Conservation (phyloP, 768 basidiomycete species). For the Termitomyces titanicus region DNA sequence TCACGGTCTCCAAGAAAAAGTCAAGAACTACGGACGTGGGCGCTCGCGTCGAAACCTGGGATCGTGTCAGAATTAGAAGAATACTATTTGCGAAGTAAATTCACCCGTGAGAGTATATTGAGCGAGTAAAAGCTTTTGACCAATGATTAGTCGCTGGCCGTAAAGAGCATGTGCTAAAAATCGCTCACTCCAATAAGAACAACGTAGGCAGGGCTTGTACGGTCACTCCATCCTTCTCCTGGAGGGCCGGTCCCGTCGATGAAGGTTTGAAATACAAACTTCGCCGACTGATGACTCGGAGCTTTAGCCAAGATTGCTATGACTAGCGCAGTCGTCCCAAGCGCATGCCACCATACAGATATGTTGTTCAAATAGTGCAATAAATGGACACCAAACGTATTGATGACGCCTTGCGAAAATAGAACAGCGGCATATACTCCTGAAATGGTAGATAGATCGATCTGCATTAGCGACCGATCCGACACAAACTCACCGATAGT, state of each 20-base stretch:
- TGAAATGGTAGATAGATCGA: slow-evolving; percentile 4
- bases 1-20: no score
- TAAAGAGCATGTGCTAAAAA: not conserved
- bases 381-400: slow-evolving; percentile 69
- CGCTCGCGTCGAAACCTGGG: no score
- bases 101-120: slow-evolving; percentile 73
- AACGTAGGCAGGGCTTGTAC: slow-evolving; percentile 70
- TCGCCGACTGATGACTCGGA: slow-evolving; percentile 62
- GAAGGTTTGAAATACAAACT: slow-evolving; percentile 69
- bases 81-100: slow-evolving; percentile 2
- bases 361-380: slow-evolving; percentile 68
- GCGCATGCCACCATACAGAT: slow-evolving; percentile 71
- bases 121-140: slow-evolving; percentile 57
- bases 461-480: no score
- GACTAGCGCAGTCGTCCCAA: slow-evolving; percentile 64
- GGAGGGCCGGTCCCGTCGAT: slow-evolving; percentile 60
- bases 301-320: slow-evolving; percentile 71
- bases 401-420: slow-evolving; percentile 62
- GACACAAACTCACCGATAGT: no score
- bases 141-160: not conserved
- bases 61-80: no score
- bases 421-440: slow-evolving; percentile 67
- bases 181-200: slow-evolving; percentile 53
- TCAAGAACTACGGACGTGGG: no score
- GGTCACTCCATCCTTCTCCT: slow-evolving; percentile 57